Evolutionary conservation across 352 stramenopile species (phyloP), one percentile per base, ranked within the genome.

Genomic region (Phytopythium chamaehyphon): DNA sequence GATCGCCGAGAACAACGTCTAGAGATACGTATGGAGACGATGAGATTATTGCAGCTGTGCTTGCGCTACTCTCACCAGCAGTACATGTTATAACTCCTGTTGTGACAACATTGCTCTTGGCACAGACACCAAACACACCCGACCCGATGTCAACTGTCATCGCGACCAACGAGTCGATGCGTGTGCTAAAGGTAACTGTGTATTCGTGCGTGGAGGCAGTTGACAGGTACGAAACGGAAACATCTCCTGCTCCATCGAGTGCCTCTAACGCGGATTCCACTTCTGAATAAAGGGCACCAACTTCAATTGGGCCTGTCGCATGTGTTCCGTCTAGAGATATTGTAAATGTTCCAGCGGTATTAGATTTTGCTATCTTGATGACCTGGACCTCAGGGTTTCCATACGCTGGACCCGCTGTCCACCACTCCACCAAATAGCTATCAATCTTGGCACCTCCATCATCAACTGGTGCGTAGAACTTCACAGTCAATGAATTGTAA

Each of bases 361-460:
- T 88, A 2, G 66, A 60, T 9, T 57, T 67, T n/a, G 77, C 73
- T 9, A 97, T 75, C 60, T 96, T 96, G 23, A 97, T 64, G 7
- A 90, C 70, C 55, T 98, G 91, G 0, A 91, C 66, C 35, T 90
- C 78, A 2, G 51, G 59, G 0, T 47, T 55, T 0, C 76, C 75
- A n/a, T 88, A 89, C 18, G 58, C 53, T 33, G 28, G 9, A 10
- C 54, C 69, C 16, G 74, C 66, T 0, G 64, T 71, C 79, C 80
- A 94, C 82, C 79, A 95, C 51, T 98, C 93, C 21, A 98, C 84
- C 54, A 77, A 65, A 59, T 95, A 98, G 26, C 61, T 61, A 9
- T 82, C 86, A 14, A 98, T 77, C 6, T 61, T 57, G 0, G 88
- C 73, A 7, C 95, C 95, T 31, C 94, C 94, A 56, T 96, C 83